Conservation (phyloP, 73 alveolate genomes). For the Blepharisma stoltei region DNA sequence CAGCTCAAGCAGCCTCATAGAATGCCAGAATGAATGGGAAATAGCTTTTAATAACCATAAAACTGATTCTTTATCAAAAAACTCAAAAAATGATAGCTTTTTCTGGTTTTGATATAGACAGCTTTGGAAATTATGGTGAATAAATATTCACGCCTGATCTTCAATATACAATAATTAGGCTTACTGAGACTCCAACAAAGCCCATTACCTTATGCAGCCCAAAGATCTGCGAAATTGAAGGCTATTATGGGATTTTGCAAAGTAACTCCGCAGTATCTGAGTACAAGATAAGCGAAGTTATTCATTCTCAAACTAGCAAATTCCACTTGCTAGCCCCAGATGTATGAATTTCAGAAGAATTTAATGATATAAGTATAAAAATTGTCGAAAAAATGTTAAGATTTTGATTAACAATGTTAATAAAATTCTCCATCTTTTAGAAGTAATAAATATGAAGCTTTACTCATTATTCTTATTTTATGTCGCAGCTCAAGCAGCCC, state of each 20-base stretch:
- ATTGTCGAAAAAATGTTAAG: too few species aligned
- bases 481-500: too few species aligned
- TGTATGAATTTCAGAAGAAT: not conserved
- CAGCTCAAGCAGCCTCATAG: too few species aligned
- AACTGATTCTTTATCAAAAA: too few species aligned
- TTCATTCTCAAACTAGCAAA: not conserved
- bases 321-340: not conserved
- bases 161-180: not conserved
- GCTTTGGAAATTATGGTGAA: conserved; percentile 37
- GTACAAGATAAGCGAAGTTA: not conserved
- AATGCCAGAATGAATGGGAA: too few species aligned
- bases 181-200: not conserved
- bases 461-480: too few species aligned
- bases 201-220: not conserved
- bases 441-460: too few species aligned
- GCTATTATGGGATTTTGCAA: not conserved
- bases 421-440: too few species aligned
- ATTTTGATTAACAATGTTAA: too few species aligned
- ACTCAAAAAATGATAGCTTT: conserved; percentile 8
- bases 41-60: too few species aligned
- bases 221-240: not conserved
- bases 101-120: conserved; percentile 41
- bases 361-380: not conserved
- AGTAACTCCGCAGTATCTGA: not conserved
- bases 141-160: not conserved